These are phyloP conservation scores for Brasenia schreberi DNA, from an alignment of 164 flowering plant genomes.

Conservation along the genomic window DNA sequence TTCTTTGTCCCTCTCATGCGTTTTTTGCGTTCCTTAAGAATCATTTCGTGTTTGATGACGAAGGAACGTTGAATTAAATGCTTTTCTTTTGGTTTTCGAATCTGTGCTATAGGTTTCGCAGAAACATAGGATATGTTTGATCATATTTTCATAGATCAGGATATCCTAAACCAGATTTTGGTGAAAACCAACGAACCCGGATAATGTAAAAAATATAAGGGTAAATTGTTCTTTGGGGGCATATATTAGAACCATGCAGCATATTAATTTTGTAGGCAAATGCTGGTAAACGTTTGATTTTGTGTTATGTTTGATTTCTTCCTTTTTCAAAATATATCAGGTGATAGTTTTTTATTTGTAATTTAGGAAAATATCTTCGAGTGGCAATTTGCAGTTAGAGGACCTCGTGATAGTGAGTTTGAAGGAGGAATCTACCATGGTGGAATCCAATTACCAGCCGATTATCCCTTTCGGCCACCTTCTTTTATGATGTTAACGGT, in stretches of 20 bases:
- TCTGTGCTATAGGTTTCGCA: too few species aligned
- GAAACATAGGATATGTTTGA: too few species aligned
- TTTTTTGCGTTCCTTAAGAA: not conserved
- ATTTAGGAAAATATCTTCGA: constrained; percentile 93
- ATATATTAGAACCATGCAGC: too few species aligned
- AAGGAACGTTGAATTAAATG: not conserved
- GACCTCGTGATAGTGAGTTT: constrained; percentile 79
- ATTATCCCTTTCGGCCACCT: constrained; percentile 94
- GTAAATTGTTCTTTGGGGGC: too few species aligned
- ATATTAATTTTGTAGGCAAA: too few species aligned
- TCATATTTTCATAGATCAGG: too few species aligned
- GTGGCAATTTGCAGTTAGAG: constrained; percentile 95
- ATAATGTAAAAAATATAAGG: too few species aligned
- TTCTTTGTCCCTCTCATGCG: not conserved
- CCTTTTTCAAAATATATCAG: not conserved
- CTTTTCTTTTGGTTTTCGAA: not conserved
- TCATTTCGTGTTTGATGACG: not conserved
- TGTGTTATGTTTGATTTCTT: not conserved
- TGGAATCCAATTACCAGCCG: constrained; percentile 82
- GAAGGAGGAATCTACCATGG: constrained; percentile 99
- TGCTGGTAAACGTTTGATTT: not conserved
- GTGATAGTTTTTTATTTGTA: not conserved
- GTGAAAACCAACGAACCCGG: too few species aligned
- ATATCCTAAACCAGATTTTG: too few species aligned
- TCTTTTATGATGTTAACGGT: constrained; percentile 91